Percentiles rank a stretch among this genome's conserved stretches.
phyloP scores from a whole-genome alignment of 805 yeast genomes.

The Kodamaea nitidulidarum region DNA sequence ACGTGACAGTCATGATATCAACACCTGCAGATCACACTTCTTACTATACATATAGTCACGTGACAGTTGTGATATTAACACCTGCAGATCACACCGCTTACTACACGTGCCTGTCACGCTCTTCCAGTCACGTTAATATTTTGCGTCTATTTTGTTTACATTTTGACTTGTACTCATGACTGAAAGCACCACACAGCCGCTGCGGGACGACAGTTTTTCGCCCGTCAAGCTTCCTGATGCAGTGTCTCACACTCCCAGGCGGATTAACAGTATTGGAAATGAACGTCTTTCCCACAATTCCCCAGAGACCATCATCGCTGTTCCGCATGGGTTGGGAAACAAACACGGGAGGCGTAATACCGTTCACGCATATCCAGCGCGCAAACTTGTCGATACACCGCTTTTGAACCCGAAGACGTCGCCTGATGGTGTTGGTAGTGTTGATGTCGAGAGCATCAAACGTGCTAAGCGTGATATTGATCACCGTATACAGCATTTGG shows the following conservation, averaged over 20 bases:
- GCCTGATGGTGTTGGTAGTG: constrained; percentile 9
- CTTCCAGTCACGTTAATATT: no score
- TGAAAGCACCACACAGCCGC: background rate
- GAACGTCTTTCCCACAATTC: constrained; percentile 6
- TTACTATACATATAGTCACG: no score
- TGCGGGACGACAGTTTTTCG: constrained; percentile 13
- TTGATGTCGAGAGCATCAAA: constrained; percentile 3
- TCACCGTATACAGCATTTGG: constrained; percentile 3
- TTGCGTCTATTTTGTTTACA: constrained; percentile 1
- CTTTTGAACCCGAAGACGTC: constrained; percentile 12
- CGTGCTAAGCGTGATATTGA: constrained; percentile 4
- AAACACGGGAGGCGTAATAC: constrained; percentile 32
- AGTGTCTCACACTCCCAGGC: constrained; percentile 6
- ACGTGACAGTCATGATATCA: no score
- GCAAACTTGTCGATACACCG: constrained; percentile 13
- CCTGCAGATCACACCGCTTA: no score
- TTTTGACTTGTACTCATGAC: background rate
- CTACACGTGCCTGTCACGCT: no score
- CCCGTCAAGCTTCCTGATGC: constrained; percentile 14
- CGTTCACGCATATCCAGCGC: constrained; percentile 10
- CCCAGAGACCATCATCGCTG: constrained; percentile 8
- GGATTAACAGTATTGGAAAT: background rate
- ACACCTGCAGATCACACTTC: no score
- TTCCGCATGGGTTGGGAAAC: constrained; percentile 45
- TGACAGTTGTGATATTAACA: no score